These are phyloP conservation scores for Patellifolia procumbens DNA, from an alignment of 179 eudicot species.

Conservation along the genomic window DNA sequence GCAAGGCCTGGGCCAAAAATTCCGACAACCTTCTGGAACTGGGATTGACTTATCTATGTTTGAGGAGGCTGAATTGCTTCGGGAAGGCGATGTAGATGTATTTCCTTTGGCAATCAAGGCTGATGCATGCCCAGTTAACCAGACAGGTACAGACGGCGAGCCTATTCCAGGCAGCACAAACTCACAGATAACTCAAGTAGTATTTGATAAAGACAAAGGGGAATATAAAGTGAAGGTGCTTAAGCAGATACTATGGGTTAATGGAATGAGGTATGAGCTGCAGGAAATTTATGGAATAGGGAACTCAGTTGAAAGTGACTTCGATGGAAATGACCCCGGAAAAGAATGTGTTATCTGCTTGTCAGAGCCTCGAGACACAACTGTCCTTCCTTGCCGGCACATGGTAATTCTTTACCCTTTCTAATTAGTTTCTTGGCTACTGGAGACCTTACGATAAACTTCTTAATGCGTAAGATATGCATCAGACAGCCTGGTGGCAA, in stretches of 20 bases:
- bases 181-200: conserved; percentile 87
- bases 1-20: conserved; percentile 84
- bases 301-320: conserved; percentile 71
- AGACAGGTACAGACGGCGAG: conserved; percentile 45
- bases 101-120: conserved; percentile 87
- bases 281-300: conserved; percentile 98
- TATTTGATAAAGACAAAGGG: conserved; percentile 85
- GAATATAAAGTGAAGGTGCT: conserved; percentile 71
- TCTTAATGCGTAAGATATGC: background rate
- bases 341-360: conserved; percentile 98
- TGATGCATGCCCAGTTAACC: conserved; percentile 59
- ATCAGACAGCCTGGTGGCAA: background rate
- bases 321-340: conserved; percentile 78
- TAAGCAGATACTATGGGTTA: conserved; percentile 89
- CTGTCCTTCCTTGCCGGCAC: conserved; percentile 97
- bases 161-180: conserved; percentile 44
- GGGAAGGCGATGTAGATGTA: conserved; percentile 53
- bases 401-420: conserved; percentile 53
- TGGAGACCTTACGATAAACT: background rate
- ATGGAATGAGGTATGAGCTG: conserved; percentile 78
- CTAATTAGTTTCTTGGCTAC: background rate
- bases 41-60: conserved; percentile 81
- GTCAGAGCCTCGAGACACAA: conserved; percentile 91
- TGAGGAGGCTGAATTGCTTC: conserved; percentile 55
- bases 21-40: conserved; percentile 81